Conservation (phyloP, 1,284 basidiomycete species). For the Malassezia obtusa region DNA sequence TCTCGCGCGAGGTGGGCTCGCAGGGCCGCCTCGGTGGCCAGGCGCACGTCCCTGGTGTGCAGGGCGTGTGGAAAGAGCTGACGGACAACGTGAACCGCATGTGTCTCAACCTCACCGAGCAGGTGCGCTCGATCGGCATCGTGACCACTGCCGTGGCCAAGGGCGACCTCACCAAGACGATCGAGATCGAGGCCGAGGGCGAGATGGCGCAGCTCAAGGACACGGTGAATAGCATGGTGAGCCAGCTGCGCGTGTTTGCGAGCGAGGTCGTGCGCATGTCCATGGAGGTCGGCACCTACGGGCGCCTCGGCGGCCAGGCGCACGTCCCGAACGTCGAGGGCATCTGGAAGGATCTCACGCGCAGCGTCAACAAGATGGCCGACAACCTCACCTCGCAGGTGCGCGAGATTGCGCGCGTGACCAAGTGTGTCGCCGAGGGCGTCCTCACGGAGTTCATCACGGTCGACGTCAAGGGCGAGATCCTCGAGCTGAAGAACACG, state of each 20-base stretch:
- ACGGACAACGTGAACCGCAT: conserved; percentile 72
- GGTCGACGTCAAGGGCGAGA: conserved; percentile 93
- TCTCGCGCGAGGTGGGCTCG: conserved; percentile 56
- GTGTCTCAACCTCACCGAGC: conserved; percentile 84
- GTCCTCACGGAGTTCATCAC: conserved; percentile 80
- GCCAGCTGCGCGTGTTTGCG: conserved; percentile 69
- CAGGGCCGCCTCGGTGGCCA: conserved; percentile 45
- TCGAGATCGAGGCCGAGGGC: conserved; percentile 68
- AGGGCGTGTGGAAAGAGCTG: conserved; percentile 49
- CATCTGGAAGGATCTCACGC: conserved; percentile 51
- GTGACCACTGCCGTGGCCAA: conserved; percentile 83
- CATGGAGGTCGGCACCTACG: conserved; percentile 47
- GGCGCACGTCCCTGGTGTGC: conserved; percentile 47
- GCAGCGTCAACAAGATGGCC: conserved; percentile 52
- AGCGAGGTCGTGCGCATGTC: conserved; percentile 57
- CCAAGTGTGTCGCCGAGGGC: conserved; percentile 67
- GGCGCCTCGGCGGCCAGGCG: conserved; percentile 45
- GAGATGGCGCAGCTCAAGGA: conserved; percentile 76
- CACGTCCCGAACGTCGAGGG: conserved; percentile 50
- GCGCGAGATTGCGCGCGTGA: conserved; percentile 48
- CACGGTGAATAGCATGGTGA: conserved; percentile 84
- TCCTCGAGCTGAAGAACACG: conserved; percentile 69
- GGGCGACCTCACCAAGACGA: conserved; percentile 53
- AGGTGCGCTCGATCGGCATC: conserved; percentile 79
- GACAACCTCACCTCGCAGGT: conserved; percentile 44